Base-by-base conservation (phyloP, 495 filamentous ascomycete genomes). In the Chaetomium cochliodes region DNA sequence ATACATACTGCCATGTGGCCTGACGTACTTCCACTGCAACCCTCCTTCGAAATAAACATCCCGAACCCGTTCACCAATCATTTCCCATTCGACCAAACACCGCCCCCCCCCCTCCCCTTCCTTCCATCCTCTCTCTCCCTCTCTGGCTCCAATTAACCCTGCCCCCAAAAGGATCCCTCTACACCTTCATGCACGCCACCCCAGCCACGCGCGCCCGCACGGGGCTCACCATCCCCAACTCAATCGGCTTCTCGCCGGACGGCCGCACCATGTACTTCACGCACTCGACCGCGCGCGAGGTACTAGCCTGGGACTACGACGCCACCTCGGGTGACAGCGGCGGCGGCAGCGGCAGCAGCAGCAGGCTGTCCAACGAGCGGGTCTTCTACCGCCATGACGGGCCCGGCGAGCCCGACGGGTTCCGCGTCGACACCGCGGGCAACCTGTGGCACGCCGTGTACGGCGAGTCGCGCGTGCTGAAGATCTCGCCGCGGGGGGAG, bases 221-320 rank as follows among this genome's bases (percentile, higher is more conserved):
- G 5, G 66, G 33, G 20, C 63, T 94, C 57, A 88, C 82, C n/a
- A 96, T 97, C 68, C 92, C 93, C 54, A 97, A 98, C 76, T 88
- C 90, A 56, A 86, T 93, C 46, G 87, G 87, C 61, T 97, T 88
- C 83, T 84, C 82, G 51, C 77, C 78, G 18, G 86, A 91, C 69
- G 79, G 85, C 67, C 88, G 86, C 72, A 93, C 83, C 50, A 89
- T 93, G 84, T 96, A 91, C 79, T 89, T 92, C 74, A 91, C 87
- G 49, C 86, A 96, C 79, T 88, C 90, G 22, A 87, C 88, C 42
- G 86, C 83, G n/a, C 82, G 81, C 46, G 83, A 82, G 61, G 90
- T 97, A 67, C 86, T 81, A 60, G 86, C 87, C 30, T 94, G 87
- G 76, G 88, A 92, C 74, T 97, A 88, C 74, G 81, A 89, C 72